A percentile compares a stretch with the other conserved stretches of the same genome.
Evolutionary conservation across 1,139 yeast genomes (phyloP).

Genomic region (Kodamaea alishanica): DNA sequence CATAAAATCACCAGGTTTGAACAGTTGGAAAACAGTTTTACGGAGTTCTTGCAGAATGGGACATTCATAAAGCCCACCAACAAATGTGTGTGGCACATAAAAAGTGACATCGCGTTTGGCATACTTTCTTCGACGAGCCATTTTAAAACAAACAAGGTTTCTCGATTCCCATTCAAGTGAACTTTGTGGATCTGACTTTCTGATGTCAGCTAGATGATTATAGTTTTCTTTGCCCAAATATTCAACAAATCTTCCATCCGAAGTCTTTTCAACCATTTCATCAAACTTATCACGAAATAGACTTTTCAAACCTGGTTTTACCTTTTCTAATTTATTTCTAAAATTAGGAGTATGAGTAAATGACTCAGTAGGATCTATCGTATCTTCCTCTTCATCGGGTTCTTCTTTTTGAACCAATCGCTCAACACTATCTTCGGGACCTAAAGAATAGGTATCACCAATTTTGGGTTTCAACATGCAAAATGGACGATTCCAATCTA

Average conservation of each 20-base stretch:
- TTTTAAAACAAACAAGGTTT: constrained; percentile 50
- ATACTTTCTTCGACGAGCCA: constrained; percentile 62
- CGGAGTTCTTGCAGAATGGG: constrained; percentile 27
- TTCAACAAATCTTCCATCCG: constrained; percentile 20
- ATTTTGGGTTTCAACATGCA: constrained; percentile 40
- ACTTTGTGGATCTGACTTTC: constrained; percentile 20
- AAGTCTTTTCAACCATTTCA: constrained; percentile 19
- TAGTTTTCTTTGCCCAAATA: constrained; percentile 25
- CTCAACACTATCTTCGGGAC: not conserved
- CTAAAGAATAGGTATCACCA: constrained; percentile 11
- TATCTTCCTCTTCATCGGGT: constrained; percentile 1
- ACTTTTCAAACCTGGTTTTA: not conserved
- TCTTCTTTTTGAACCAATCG: constrained; percentile 1
- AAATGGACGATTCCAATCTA: constrained; percentile 53
- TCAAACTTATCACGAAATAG: constrained; percentile 16
- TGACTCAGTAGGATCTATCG: not conserved
- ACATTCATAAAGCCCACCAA: constrained; percentile 67
- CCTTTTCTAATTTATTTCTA: constrained; percentile 7
- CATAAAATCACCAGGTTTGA: constrained; percentile 16
- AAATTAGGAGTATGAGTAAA: not conserved
- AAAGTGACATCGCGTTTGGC: constrained; percentile 47
- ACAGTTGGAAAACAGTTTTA: constrained; percentile 16
- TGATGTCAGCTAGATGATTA: constrained; percentile 20
- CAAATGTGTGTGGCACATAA: constrained; percentile 56
- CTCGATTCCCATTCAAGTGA: constrained; percentile 29